phyloP scores from a whole-genome alignment of 768 basidiomycete species.

The Hygrocybe coccinea region DNA sequence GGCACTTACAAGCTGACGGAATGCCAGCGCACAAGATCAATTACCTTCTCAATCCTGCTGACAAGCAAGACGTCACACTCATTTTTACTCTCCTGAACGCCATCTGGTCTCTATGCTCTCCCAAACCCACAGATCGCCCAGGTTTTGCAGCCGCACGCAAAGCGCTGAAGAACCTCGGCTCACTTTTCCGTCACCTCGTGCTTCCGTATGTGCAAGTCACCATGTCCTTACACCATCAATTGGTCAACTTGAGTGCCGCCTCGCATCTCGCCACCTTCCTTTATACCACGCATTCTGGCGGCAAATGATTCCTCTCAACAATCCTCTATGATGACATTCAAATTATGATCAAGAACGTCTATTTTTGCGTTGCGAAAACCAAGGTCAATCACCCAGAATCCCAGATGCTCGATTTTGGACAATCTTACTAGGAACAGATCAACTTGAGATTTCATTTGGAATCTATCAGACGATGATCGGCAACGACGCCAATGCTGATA shows the following conservation, averaged over 20 bases:
- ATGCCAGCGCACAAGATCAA: slow-evolving; percentile 8
- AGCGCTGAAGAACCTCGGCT: slow-evolving; percentile 20
- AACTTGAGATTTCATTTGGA: slow-evolving; percentile 32
- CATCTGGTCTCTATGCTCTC: slow-evolving; percentile 22
- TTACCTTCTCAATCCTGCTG: slow-evolving; percentile 24
- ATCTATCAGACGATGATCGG: slow-evolving; percentile 34
- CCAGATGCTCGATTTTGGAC: slow-evolving; percentile 30
- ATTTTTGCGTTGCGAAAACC: slow-evolving; percentile 36
- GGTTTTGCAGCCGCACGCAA: slow-evolving; percentile 14
- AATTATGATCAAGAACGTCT: slow-evolving; percentile 37
- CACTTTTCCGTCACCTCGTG: slow-evolving; percentile 22
- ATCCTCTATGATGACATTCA: slow-evolving; percentile 29
- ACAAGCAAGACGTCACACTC: slow-evolving; percentile 31
- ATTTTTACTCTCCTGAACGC: slow-evolving; percentile 21
- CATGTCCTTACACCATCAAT: slow-evolving; percentile 30
- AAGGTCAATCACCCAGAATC: slow-evolving; percentile 29
- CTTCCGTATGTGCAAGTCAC: slow-evolving; percentile 27
- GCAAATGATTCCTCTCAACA: slow-evolving; percentile 20
- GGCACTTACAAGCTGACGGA: slow-evolving; percentile 18
- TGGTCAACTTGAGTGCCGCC: slow-evolving; percentile 31
- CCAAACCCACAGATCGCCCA: slow-evolving; percentile 11
- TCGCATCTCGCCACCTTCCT: slow-evolving; percentile 25
- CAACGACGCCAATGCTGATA: slow-evolving; percentile 29
- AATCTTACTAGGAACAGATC: slow-evolving; percentile 36
- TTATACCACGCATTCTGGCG: slow-evolving; percentile 6